These are phyloP conservation scores for Russula virescens DNA, from an alignment of 768 basidiomycete genomes.

Conservation along the genomic window DNA sequence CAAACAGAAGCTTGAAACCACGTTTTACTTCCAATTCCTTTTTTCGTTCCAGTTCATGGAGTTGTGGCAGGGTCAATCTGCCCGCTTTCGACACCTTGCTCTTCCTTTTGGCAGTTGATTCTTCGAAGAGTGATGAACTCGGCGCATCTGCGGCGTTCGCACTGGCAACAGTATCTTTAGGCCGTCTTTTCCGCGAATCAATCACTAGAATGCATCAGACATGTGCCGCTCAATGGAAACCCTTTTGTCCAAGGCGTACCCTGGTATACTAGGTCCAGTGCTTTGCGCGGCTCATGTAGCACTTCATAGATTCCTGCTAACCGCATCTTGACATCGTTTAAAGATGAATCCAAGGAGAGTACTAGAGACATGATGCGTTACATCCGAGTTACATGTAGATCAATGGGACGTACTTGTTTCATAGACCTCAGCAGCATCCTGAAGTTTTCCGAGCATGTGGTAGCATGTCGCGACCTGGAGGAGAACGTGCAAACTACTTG, in stretches of 20 bases:
- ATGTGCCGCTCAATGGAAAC: neutral
- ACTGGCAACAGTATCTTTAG: constrained; percentile 18
- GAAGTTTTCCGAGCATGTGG: constrained; percentile 65
- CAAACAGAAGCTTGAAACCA: constrained; percentile 54
- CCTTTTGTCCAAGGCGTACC: constrained; percentile 42
- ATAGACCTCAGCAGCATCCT: constrained; percentile 77
- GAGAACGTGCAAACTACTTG: constrained; percentile 64
- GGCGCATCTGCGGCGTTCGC: constrained; percentile 26
- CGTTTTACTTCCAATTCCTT: constrained; percentile 54
- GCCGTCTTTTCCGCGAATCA: constrained; percentile 31
- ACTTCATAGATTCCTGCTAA: constrained; percentile 89
- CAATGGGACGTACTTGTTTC: constrained; percentile 56
- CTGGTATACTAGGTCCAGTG: constrained; percentile 78
- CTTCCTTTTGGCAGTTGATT: constrained; percentile 39
- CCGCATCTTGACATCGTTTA: constrained; percentile 83
- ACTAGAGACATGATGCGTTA: constrained; percentile 40
- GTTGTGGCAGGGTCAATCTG: constrained; percentile 51
- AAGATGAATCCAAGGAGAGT: constrained; percentile 61
- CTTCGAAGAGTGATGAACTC: constrained; percentile 56
- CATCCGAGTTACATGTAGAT: neutral
- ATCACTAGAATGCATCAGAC: constrained; percentile 30
- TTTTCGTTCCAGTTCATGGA: constrained; percentile 29
- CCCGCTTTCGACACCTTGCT: constrained; percentile 35
- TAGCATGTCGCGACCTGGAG: constrained; percentile 79
- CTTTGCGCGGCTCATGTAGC: constrained; percentile 69